phyloP scores from a whole-genome alignment of 768 basidiomycete genomes.

The Strobilomyces confusus region DNA sequence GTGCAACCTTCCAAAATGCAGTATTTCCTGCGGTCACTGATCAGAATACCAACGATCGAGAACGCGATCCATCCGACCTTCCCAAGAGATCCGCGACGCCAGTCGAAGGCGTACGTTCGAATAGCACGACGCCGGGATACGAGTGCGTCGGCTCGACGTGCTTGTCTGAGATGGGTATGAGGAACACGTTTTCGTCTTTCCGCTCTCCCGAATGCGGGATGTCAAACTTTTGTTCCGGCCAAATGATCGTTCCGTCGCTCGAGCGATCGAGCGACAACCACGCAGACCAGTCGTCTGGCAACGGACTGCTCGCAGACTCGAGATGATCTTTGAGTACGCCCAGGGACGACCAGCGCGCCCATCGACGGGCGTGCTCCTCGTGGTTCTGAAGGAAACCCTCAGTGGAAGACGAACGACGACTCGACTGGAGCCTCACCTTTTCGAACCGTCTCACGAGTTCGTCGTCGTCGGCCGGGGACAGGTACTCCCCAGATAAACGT shows the following conservation, averaged over 20 bases:
- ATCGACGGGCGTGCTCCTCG: constrained; percentile 65
- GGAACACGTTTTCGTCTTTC: constrained; percentile 56
- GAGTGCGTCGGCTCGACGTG: constrained; percentile 13
- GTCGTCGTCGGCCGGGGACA: constrained; percentile 56
- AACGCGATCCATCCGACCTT: constrained; percentile 39
- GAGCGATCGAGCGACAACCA: constrained; percentile 78
- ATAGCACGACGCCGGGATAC: constrained; percentile 67
- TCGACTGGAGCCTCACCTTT: constrained; percentile 46
- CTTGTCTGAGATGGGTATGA: constrained; percentile 42
- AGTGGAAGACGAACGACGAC: neutral
- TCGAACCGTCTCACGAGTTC: constrained; percentile 61
- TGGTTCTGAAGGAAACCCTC: constrained; percentile 54
- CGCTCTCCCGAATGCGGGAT: constrained; percentile 62
- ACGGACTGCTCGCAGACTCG: constrained; percentile 29
- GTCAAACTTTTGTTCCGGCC: constrained; percentile 75
- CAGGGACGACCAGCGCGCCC: constrained; percentile 73
- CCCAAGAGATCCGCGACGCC: constrained; percentile 63
- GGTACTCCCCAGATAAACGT: constrained; percentile 42
- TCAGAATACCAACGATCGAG: neutral
- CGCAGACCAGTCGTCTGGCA: constrained; percentile 50
- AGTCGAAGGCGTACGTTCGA: constrained; percentile 68
- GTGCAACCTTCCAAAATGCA: constrained; percentile 68
- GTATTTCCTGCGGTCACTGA: constrained; percentile 50
- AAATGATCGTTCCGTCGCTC: constrained; percentile 73
- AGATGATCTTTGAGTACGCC: constrained; percentile 32